A percentile compares a stretch with the other conserved stretches of the same genome.
phyloP scores from a whole-genome alignment of 768 basidiomycete species.

The Naganishia vishniacii region DNA sequence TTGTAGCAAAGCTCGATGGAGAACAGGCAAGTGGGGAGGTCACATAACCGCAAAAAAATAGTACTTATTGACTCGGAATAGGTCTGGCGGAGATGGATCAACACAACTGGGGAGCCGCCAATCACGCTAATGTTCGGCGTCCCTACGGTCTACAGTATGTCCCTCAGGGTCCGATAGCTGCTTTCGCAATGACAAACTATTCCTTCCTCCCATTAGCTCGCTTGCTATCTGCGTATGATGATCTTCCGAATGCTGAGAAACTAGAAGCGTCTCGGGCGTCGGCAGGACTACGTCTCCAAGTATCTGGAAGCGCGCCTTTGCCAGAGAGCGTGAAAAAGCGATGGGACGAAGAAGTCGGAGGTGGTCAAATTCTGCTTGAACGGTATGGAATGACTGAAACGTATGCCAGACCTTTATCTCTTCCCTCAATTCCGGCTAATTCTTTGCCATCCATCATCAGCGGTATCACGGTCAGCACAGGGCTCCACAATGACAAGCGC shows the following conservation, averaged over 20 bases:
- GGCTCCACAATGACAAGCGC: constrained; percentile 29
- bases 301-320: constrained; percentile 42
- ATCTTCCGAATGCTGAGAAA: constrained; percentile 28
- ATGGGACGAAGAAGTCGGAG: constrained; percentile 37
- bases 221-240: constrained; percentile 30
- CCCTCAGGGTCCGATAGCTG: not conserved
- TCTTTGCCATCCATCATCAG: not conserved
- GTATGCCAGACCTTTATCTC: not conserved
- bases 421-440: not conserved
- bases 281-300: constrained; percentile 33
- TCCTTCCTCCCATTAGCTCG: constrained; percentile 25
- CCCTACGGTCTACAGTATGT: constrained; percentile 40
- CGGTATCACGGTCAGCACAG: constrained; percentile 37
- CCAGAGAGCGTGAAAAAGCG: constrained; percentile 39
- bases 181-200: not conserved
- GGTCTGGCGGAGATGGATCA: constrained; percentile 41
- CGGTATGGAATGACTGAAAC: constrained; percentile 46
- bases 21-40: constrained; percentile 16
- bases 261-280: constrained; percentile 33
- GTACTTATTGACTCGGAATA: too few relatives aligned
- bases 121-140: constrained; percentile 44
- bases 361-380: constrained; percentile 38
- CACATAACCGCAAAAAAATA: too few relatives aligned
- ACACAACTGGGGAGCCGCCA: constrained; percentile 28
- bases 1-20: constrained; percentile 39